Evolutionary conservation across 2,329 filamentous ascomycete genomes (phyloP).

Genomic region (Colletotrichum coccodes): DNA sequence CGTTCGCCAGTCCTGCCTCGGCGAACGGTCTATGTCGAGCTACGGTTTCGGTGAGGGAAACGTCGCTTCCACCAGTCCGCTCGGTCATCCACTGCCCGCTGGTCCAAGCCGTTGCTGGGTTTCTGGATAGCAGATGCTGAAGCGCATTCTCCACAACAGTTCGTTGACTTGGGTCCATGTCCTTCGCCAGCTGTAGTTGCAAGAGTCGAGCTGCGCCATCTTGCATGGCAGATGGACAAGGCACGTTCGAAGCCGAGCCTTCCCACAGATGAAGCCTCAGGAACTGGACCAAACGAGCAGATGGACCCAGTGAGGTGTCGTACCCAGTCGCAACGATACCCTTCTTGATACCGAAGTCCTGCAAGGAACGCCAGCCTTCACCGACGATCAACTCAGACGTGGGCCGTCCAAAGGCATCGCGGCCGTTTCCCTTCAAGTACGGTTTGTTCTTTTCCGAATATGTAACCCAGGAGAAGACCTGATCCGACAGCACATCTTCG

Average conservation of each 20-base stretch:
- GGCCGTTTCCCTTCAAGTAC: constrained; percentile 64
- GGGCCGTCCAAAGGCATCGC: constrained; percentile 70
- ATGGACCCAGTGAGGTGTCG: constrained; percentile 59
- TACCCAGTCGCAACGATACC: constrained; percentile 61
- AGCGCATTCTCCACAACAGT: constrained; percentile 63
- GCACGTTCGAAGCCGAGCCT: constrained; percentile 67
- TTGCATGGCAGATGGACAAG: constrained; percentile 75
- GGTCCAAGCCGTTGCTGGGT: constrained; percentile 69
- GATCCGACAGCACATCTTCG: constrained; percentile 61
- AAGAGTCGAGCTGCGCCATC: constrained; percentile 68
- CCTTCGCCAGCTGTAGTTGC: constrained; percentile 50
- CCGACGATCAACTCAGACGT: constrained; percentile 69
- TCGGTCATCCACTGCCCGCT: constrained; percentile 85
- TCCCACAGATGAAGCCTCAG: constrained; percentile 67
- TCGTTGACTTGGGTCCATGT: constrained; percentile 42
- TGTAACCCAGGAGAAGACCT: constrained; percentile 66
- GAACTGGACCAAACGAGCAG: constrained; percentile 69
- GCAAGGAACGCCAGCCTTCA: constrained; percentile 73
- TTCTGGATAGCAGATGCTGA: constrained; percentile 61
- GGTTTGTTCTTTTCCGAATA: constrained; percentile 75
- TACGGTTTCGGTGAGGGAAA: constrained; percentile 73
- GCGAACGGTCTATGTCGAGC: constrained; percentile 43
- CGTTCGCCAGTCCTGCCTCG: constrained; percentile 38
- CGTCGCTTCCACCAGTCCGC: constrained; percentile 74
- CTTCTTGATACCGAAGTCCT: constrained; percentile 66